Base-by-base conservation (phyloP, 306 rosid genomes). In the Echinosophora koreensis region DNA sequence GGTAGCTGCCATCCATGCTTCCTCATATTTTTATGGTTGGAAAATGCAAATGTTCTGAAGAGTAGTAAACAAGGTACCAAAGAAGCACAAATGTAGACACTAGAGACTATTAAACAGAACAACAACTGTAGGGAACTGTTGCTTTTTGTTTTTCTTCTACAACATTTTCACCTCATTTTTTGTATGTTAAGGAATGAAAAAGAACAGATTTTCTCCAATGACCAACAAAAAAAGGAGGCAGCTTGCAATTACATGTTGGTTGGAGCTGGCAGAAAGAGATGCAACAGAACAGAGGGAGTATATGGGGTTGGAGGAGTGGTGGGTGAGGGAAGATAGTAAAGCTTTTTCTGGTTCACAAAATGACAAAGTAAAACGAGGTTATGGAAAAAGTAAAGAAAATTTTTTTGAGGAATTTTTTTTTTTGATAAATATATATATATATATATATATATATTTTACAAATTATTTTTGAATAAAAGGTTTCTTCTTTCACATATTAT, bases 1-100 rank as follows among this genome's bases (percentile, higher is more conserved):
- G 97, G 97, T 28, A 93, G 90, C 79, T 93, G 92, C 97, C 97
- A 93, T 61, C 97, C 97, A 80, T 90, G 87, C 86, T 89, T 93
- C 87, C 97, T 90, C 97, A 93, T 93, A 87, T 87, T 71, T 77
- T 80, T 57, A 60, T 55, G 50, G 42, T 71, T 61, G 79, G n/a
- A 79, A 59, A 81, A 59, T 38, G 59, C 76, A 69, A 68, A 71
- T 56, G 81, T 72, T 69, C 51, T 62, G 42, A 16, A 37, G 17
- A 73, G 70, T 62, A 63, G 7, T 41, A 41, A 15, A 71, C 18
- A 81, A 50, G 52, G 57, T 37, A 14, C 49, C 34, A 56, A 41
- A 70, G 6, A 18, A n/a, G 14, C 39, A 28, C 54, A 63, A 73
- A 47, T 52, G 85, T 42, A 46, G 6, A 32, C 6, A 12, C 52